Evolutionary conservation across 345 rosid species (phyloP), one percentile per base, ranked within the genome.

Genomic region (Ceriops zippeliana): DNA sequence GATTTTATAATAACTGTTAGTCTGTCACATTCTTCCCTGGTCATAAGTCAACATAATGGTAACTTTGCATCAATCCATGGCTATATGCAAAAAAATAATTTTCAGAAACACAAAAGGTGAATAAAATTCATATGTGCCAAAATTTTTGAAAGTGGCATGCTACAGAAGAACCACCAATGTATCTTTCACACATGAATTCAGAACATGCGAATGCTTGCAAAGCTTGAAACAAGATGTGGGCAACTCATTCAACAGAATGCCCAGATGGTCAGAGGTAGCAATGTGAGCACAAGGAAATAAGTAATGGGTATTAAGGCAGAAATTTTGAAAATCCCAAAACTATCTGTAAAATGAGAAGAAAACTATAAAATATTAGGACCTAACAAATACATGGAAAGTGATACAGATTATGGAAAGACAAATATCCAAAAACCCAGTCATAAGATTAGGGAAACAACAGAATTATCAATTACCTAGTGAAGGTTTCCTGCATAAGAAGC

Each of bases 21-120:
- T 78, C 81, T 86, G 65, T 86, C 83, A 37, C 82, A 83, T 79
- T 95, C 99, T 74, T 91, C 91, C 93, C 97, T 95, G 89, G 75
- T 70, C 75, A 76, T 73, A 76, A 57, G 66, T 59, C 61, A 70
- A 62, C 66, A 68, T 54, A 73, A 76, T 63, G 63, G 72, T 63
- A 60, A 60, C 62, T 62, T 62, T 17, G 73, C 57, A 52, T 52
- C 30, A 67, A 71, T 76, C 22, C 70, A 70, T 54, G 57, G 63
- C 54, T 24, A 52, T 42, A 42, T 2, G 38, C 6, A 30, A 60
- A 34, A 61, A 24, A 61, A 49, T 13, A 58, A 58, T n/a, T 28
- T n/a, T 31, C 5, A 38, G 2, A 71, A 63, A 56, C 21, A 32
- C 53, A 57, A 8, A 19, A 62, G 22, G 15, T 13, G 51, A 19